Base-by-base conservation (phyloP, 75 land plant genomes). In the Isoetes taiwanensis region DNA sequence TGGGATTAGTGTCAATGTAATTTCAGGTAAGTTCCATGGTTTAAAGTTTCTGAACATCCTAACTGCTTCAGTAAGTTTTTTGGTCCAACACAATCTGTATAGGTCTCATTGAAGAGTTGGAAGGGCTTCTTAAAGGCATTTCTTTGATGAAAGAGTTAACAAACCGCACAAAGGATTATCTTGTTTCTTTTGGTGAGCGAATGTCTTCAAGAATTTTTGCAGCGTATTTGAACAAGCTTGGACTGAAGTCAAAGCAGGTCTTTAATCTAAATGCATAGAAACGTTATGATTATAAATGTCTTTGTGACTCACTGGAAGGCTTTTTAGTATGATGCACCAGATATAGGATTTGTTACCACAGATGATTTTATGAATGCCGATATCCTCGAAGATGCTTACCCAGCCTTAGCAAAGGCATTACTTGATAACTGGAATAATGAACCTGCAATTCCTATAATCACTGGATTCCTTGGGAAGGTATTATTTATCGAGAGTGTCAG, bases 11-110 rank as follows among this genome's bases (percentile, higher is more conserved):
- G 41, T 41, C 9, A 62, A 78, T 41, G 52, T 65, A 23, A 76
- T 91, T 54, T 63, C 77, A 59, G 72, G 97, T 86, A 32, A 41
- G n/a, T n/a, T n/a, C n/a, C n/a, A n/a, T n/a, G n/a, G n/a, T n/a
- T n/a, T n/a, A n/a, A n/a, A n/a, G n/a, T n/a, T n/a, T n/a, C n/a
- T n/a, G n/a, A n/a, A n/a, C n/a, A n/a, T n/a, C n/a, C n/a, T n/a
- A n/a, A n/a, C n/a, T n/a, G n/a, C n/a, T n/a, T n/a, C n/a, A n/a
- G n/a, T n/a, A n/a, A n/a, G n/a, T n/a, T n/a, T n/a, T n/a, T n/a
- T n/a, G n/a, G n/a, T n/a, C n/a, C n/a, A n/a, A n/a, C n/a, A n/a
- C n/a, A n/a, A n/a, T n/a, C n/a, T n/a, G n/a, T n/a, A n/a, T n/a
- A 37, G 39, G 14, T 14, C 16, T 46, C 12, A 6, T 46, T n/a